A percentile compares a stretch with the other conserved stretches of the same genome.
These are phyloP conservation scores for Saccharum hybrid DNA, from an alignment of 202 grass and related monocot genomes.

Conservation along the genomic window DNA sequence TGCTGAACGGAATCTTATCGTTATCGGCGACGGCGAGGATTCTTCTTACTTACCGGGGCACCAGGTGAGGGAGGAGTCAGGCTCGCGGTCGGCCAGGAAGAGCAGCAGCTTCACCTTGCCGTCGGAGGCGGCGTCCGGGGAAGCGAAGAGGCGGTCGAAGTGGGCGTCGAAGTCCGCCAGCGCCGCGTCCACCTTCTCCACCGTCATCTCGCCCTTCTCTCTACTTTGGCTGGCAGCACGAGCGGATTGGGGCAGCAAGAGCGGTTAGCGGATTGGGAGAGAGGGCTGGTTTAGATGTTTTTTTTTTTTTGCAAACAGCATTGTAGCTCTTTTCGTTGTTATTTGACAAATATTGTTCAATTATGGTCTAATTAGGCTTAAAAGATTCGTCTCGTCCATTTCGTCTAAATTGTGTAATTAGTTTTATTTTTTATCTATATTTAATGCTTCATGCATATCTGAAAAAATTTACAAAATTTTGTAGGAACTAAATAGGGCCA, in stretches of 20 bases:
- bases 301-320: too few species aligned
- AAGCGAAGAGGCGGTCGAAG: constrained; percentile 34
- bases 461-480: too few species aligned
- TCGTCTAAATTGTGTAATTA: too few species aligned
- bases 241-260: not conserved
- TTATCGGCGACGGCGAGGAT: not conserved
- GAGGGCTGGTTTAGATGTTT: too few species aligned
- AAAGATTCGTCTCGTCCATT: too few species aligned
- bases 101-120: constrained; percentile 76
- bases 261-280: not conserved
- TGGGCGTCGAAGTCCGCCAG: constrained; percentile 45
- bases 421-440: too few species aligned
- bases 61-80: constrained; percentile 73
- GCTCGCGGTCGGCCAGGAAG: constrained; percentile 85
- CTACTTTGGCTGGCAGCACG: not conserved
- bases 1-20: not conserved
- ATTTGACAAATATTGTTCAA: too few species aligned
- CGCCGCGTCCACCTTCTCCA: constrained; percentile 54
- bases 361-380: too few species aligned
- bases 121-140: not conserved
- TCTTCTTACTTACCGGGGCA: constrained; percentile 62
- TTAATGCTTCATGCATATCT: too few species aligned
- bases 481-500: too few species aligned
- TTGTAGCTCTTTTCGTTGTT: too few species aligned
- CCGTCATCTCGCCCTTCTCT: constrained; percentile 40